Evolutionary conservation across 495 filamentous ascomycete genomes (phyloP).

Genomic region (Hypoxylon cercidicola): DNA sequence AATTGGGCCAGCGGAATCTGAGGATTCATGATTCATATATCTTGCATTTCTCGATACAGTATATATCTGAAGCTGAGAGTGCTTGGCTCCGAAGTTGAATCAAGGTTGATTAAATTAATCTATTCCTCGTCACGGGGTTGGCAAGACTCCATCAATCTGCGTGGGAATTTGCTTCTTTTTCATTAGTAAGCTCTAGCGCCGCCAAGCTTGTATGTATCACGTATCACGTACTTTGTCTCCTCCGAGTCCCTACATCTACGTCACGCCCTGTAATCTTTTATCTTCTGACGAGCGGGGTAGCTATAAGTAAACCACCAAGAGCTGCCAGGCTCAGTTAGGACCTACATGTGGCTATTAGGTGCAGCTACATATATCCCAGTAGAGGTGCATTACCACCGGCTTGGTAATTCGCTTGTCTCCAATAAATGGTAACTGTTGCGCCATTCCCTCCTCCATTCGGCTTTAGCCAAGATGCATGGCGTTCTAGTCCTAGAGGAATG

Average conservation of each 20-base stretch:
- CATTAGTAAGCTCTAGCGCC: too few species aligned
- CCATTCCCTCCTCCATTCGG: constrained; percentile 24
- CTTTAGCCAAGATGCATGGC: constrained; percentile 31
- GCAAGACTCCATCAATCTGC: background rate
- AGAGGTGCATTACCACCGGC: constrained; percentile 10
- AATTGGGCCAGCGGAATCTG: background rate
- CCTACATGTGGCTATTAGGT: constrained; percentile 9
- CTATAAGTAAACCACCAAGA: too few species aligned
- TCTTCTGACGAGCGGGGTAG: too few species aligned
- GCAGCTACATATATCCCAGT: constrained; percentile 6
- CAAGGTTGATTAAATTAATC: constrained; percentile 1
- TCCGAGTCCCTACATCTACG: too few species aligned
- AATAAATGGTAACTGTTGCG: constrained; percentile 11
- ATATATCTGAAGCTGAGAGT: background rate
- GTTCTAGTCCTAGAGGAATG: constrained; percentile 18
- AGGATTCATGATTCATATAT: background rate
- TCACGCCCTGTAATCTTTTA: too few species aligned
- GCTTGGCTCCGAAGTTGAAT: constrained; percentile 1
- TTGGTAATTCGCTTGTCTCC: constrained; percentile 17
- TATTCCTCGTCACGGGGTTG: background rate
- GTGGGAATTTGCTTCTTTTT: background rate
- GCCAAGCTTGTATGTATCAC: too few species aligned
- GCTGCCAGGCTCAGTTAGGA: constrained; percentile 5
- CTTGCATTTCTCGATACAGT: background rate
- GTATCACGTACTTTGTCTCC: background rate